Conservation (phyloP, 306 rosid genomes). For the Quillaja saponaria region DNA sequence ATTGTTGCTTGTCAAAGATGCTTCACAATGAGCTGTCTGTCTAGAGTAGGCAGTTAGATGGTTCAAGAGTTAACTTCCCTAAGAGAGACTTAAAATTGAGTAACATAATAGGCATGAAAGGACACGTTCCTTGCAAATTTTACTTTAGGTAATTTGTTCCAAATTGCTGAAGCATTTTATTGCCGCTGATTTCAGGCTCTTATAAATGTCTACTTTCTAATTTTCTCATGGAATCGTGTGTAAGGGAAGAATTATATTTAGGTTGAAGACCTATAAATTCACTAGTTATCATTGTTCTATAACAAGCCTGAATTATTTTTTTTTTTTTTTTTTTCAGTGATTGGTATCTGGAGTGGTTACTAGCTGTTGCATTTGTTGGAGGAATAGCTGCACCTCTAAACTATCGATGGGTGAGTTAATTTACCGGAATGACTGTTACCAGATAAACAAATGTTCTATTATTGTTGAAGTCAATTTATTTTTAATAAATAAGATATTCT, state of each 20-base stretch:
- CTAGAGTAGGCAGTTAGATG: too few species aligned
- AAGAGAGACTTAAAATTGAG: too few species aligned
- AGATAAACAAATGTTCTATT: background rate
- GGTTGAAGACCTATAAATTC: background rate
- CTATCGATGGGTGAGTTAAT: constrained; percentile 77
- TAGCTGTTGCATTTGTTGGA: constrained; percentile 86
- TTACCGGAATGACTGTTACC: constrained; percentile 1
- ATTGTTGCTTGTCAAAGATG: too few species aligned
- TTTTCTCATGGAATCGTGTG: too few species aligned
- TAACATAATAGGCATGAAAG: too few species aligned
- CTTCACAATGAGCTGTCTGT: too few species aligned
- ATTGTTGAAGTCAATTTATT: background rate
- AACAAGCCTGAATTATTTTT: background rate
- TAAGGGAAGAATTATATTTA: background rate
- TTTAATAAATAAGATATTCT: background rate
- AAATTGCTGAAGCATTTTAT: too few species aligned
- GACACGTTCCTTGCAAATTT: too few species aligned
- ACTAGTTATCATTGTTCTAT: background rate
- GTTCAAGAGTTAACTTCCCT: too few species aligned
- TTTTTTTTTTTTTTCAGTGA: constrained; percentile 48
- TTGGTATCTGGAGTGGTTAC: constrained; percentile 79
- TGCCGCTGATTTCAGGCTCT: too few species aligned
- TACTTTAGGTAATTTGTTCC: too few species aligned
- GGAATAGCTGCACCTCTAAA: constrained; percentile 81
- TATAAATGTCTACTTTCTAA: too few species aligned